Evolutionary conservation across 768 basidiomycete genomes (phyloP).

Genomic region (Tulasnella sp.): DNA sequence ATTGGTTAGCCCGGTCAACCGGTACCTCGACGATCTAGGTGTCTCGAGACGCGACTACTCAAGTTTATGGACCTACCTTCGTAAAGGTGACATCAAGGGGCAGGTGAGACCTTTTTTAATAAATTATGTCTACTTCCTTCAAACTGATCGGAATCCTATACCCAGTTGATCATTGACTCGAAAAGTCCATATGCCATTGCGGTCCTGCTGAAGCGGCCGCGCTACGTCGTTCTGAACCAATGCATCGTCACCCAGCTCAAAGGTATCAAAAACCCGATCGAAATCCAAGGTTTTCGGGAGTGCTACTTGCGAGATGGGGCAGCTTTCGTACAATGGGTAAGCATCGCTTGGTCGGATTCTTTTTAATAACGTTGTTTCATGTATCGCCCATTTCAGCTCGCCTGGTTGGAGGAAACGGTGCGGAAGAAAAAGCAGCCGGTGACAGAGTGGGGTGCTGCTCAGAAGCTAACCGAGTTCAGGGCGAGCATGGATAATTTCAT

Average conservation of each 20-base stretch:
- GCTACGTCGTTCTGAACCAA: constrained; percentile 69
- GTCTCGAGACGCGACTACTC: constrained; percentile 66
- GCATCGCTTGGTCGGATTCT: background rate
- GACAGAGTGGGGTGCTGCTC: constrained; percentile 89
- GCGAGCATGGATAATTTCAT: constrained; percentile 66
- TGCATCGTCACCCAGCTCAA: constrained; percentile 66
- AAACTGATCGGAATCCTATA: background rate
- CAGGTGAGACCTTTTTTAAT: constrained; percentile 47
- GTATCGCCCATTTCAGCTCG: constrained; percentile 43
- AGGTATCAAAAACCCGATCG: constrained; percentile 82
- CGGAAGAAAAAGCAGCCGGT: constrained; percentile 60
- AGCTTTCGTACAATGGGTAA: constrained; percentile 55
- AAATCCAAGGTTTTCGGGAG: constrained; percentile 73
- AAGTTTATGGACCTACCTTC: constrained; percentile 73
- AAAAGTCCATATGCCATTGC: constrained; percentile 80
- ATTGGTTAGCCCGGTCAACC: constrained; percentile 50
- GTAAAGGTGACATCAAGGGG: constrained; percentile 62
- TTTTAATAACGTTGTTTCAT: too few species aligned
- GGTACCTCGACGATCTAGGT: constrained; percentile 55
- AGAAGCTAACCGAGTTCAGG: constrained; percentile 73
- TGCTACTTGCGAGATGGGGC: constrained; percentile 91
- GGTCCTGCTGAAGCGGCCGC: constrained; percentile 76
- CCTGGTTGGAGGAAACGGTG: constrained; percentile 84
- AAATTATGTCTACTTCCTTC: constrained; percentile 32
- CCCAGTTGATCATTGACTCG: constrained; percentile 61